phyloP scores from a whole-genome alignment of 345 rosid species.

The Sonneratia caseolaris region DNA sequence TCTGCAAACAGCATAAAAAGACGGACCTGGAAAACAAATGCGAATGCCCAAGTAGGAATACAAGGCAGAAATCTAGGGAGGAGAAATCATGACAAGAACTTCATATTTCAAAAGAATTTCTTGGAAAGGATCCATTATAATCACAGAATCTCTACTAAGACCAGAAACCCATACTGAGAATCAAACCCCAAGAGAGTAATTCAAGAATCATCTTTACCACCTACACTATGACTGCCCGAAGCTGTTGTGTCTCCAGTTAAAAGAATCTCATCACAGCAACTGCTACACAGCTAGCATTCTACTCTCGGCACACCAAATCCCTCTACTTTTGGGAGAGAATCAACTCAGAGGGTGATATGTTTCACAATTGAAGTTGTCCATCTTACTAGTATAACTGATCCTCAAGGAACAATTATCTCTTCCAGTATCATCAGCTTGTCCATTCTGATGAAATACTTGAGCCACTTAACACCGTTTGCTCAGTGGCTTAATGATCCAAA shows the following conservation, averaged over 20 bases:
- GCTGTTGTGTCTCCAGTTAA: neutral
- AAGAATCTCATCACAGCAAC: neutral
- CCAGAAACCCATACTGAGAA: neutral
- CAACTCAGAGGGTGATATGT: too few relatives aligned
- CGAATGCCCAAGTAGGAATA: too few relatives aligned
- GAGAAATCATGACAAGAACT: neutral
- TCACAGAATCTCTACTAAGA: neutral
- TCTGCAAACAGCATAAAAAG: neutral
- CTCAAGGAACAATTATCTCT: neutral
- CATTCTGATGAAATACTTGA: too few relatives aligned
- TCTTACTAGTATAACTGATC: too few relatives aligned
- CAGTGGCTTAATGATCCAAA: slow-evolving; percentile 38
- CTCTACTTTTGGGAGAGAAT: too few relatives aligned
- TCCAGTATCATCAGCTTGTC: too few relatives aligned
- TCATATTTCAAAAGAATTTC: neutral
- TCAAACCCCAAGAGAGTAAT: neutral
- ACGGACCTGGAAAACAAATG: too few relatives aligned
- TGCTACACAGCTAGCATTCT: too few relatives aligned
- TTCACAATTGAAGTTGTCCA: too few relatives aligned
- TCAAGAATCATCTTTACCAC: neutral
- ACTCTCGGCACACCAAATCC: too few relatives aligned
- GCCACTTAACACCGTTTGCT: neutral
- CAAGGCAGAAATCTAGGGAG: too few relatives aligned
- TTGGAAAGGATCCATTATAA: neutral
- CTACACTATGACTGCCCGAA: neutral